A percentile compares a stretch with the other conserved stretches of the same genome.
Conservation (phyloP, 2,329 filamentous ascomycete genomes). For the Rutstroemia sp. region DNA sequence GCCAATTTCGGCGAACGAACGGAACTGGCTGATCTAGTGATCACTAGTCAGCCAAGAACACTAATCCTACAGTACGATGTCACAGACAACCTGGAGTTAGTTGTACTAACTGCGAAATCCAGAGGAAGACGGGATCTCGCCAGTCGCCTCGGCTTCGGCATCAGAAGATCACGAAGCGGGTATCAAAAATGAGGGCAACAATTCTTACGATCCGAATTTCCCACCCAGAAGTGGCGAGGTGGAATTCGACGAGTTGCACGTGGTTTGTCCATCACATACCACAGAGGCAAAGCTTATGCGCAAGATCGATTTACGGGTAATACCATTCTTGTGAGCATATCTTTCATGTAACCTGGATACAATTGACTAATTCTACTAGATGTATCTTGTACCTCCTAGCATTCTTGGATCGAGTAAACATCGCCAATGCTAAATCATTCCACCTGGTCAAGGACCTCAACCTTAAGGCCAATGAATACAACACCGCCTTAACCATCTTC, state of each 20-base stretch:
- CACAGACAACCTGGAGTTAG: neutral
- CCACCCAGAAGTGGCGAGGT: neutral
- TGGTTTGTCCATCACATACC: slow-evolving; percentile 28
- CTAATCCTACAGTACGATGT: neutral
- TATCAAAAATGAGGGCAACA: slow-evolving; percentile 17
- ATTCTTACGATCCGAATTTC: slow-evolving; percentile 22
- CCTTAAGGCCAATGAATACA: slow-evolving; percentile 56
- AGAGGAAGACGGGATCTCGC: slow-evolving; percentile 1
- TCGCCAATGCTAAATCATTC: slow-evolving; percentile 69
- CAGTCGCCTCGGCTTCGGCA: neutral
- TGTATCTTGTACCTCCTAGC: slow-evolving; percentile 63
- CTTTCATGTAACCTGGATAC: neutral
- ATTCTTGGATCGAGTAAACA: slow-evolving; percentile 69
- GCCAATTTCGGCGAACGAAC: no score
- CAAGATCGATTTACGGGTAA: slow-evolving; percentile 63
- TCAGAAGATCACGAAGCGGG: slow-evolving; percentile 17
- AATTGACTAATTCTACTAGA: neutral
- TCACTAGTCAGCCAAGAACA: neutral
- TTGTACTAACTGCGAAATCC: neutral
- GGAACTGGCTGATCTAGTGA: neutral
- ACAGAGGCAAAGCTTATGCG: slow-evolving; percentile 55
- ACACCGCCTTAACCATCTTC: slow-evolving; percentile 72
- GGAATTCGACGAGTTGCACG: slow-evolving; percentile 23
- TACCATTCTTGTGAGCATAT: slow-evolving; percentile 54
- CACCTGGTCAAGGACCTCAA: slow-evolving; percentile 54